phyloP scores from a whole-genome alignment of 768 basidiomycete genomes.

The Auriculariales sp. region DNA sequence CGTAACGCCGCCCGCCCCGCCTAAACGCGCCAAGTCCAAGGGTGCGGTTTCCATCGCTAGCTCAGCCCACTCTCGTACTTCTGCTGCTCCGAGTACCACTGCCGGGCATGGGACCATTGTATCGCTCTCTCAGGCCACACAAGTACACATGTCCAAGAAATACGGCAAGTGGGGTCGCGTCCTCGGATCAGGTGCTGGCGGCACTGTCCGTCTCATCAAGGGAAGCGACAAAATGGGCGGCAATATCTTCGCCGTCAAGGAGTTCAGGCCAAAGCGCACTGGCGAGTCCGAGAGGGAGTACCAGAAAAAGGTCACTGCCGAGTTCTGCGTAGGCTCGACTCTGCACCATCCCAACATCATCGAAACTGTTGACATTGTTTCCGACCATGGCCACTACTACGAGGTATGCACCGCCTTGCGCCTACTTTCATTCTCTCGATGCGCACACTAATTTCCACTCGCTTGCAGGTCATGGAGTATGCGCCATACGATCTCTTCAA shows the following conservation, averaged over 20 bases:
- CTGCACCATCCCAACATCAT: slow-evolving; percentile 94
- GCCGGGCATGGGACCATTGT: slow-evolving; percentile 24
- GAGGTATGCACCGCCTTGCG: slow-evolving; percentile 46
- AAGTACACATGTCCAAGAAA: slow-evolving; percentile 92
- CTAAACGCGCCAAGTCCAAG: neutral
- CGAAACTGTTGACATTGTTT: slow-evolving; percentile 95
- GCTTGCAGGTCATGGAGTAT: slow-evolving; percentile 89
- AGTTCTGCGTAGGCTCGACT: slow-evolving; percentile 93
- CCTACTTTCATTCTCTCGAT: slow-evolving; percentile 1
- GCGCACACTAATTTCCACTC: slow-evolving; percentile 3
- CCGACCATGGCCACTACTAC: slow-evolving; percentile 95
- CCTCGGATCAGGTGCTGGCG: slow-evolving; percentile 93
- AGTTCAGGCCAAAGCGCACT: slow-evolving; percentile 78
- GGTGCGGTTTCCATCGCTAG: slow-evolving; percentile 13
- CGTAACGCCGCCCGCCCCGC: neutral
- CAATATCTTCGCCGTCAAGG: slow-evolving; percentile 87
- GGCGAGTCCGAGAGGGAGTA: slow-evolving; percentile 95
- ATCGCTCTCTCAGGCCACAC: slow-evolving; percentile 68
- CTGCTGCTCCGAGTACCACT: slow-evolving; percentile 16
- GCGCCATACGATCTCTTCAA: slow-evolving; percentile 97
- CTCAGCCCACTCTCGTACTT: slow-evolving; percentile 10
- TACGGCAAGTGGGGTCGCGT: slow-evolving; percentile 98
- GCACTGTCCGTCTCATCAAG: slow-evolving; percentile 93
- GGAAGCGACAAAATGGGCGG: slow-evolving; percentile 69
- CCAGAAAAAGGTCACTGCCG: slow-evolving; percentile 98